Base-by-base conservation (phyloP, 768 basidiomycete species). In the Serendipita sp. region DNA sequence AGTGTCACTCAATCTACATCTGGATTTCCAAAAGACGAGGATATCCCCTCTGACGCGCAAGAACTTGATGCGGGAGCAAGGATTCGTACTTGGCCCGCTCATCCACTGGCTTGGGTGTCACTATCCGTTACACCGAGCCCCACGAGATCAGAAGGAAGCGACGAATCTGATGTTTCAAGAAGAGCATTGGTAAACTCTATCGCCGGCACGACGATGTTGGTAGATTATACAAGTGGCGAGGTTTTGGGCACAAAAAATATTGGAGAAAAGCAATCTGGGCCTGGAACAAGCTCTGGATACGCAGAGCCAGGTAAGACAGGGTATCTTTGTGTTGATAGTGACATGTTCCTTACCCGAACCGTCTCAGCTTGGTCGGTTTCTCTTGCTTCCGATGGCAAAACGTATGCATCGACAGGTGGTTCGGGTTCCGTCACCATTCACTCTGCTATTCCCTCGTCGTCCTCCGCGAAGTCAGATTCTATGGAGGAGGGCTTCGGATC, bases 351-450 rank as follows among this genome's bases (percentile, higher is more conserved):
- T 24, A 24, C 24, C 24, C 24, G 5, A 5, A 41, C 13, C 18
- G 44, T 47, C 45, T 37, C 65, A 86, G 92, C 92, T 11, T 96
- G 88, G 88, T 84, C 86, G 0, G 83, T 91, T 11, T 91, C 92
- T 11, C 73, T 96, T 15, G 83, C 88, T 70, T 92, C 93, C 0
- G 77, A 79, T 67, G 82, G 83, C 65, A 81, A 78, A 47, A 86
- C 83, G 1, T 92, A 89, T 68, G 86, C 87, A 0, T 84, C 87
- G 3, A 84, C 86, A 0, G 86, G 84, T 46, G 80, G 80, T 8
- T 80, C 86, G 7, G 89, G 90, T 1, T 86, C 85, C 66, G 77
- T 92, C 53, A 78, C 76, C 15, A 80, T 91, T 64, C 85, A 84
- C 72, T 90, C 88, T n/a, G 83, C 86, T 1, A 78, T 81, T 65